Conservation (phyloP, 208 protist species). For the Crithidia brevicula region DNA sequence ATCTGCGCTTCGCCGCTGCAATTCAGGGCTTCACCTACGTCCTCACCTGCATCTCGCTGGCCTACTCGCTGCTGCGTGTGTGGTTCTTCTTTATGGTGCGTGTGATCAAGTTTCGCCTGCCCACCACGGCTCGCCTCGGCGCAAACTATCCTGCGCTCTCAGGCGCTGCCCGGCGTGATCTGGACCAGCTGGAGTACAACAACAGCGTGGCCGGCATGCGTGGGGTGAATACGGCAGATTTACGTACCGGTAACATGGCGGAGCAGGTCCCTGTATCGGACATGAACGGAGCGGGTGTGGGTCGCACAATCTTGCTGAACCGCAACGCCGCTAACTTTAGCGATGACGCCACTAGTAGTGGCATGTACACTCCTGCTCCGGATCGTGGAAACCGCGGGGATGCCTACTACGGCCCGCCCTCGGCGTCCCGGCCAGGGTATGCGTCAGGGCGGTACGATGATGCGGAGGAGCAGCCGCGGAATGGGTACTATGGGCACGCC, state of each 20-base stretch:
- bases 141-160: slow-evolving; percentile 19
- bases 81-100: slow-evolving; percentile 88
- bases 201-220: slow-evolving; percentile 5
- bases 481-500: slow-evolving; percentile 12
- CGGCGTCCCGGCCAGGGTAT: slow-evolving; percentile 13
- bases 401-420: slow-evolving; percentile 21
- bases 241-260: background rate
- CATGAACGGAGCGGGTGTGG: slow-evolving; percentile 1
- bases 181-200: slow-evolving; percentile 20
- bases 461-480: slow-evolving; percentile 9
- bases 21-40: slow-evolving; percentile 75
- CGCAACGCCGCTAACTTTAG: slow-evolving; percentile 12
- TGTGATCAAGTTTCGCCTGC: slow-evolving; percentile 70
- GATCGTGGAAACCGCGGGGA: slow-evolving; percentile 6
- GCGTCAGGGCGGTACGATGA: slow-evolving; percentile 10
- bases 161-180: slow-evolving; percentile 3
- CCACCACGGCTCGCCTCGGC: slow-evolving; percentile 14
- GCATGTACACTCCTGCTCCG: slow-evolving; percentile 3
- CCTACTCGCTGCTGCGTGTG: slow-evolving; percentile 76
- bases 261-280: slow-evolving; percentile 3
- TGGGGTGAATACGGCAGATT: background rate
- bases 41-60: slow-evolving; percentile 74
- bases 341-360: slow-evolving; percentile 10
- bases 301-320: slow-evolving; percentile 27
- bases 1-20: slow-evolving; percentile 51